Percentiles rank a stretch among this genome's conserved stretches.
phyloP scores from a whole-genome alignment of 192 early-diverging fungal genomes.

The Phlyctochytrium arcticum region DNA sequence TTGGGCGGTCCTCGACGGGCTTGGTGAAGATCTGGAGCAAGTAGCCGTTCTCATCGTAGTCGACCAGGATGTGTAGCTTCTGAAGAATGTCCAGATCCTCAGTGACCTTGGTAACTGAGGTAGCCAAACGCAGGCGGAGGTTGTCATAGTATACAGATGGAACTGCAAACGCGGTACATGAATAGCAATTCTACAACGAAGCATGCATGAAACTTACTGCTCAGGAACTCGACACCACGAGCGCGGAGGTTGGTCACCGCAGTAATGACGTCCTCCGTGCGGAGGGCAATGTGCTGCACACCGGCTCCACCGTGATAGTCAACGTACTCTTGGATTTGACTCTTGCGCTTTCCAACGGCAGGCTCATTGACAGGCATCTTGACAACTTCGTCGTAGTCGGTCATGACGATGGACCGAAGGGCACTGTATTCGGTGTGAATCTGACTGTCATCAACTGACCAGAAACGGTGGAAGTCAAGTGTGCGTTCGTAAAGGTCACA shows the following conservation, averaged over 20 bases:
- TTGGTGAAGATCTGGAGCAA: constrained; percentile 87
- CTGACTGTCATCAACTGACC: constrained; percentile 96
- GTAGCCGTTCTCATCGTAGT: constrained; percentile 96
- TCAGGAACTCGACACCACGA: constrained; percentile 87
- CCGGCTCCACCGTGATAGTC: constrained; percentile 71
- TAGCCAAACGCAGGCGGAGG: constrained; percentile 67
- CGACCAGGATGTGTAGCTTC: constrained; percentile 85
- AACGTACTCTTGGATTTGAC: constrained; percentile 92
- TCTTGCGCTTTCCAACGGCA: constrained; percentile 86
- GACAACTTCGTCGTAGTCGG: constrained; percentile 82
- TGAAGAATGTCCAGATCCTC: constrained; percentile 83
- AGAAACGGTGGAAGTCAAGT: constrained; percentile 98
- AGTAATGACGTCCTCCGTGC: constrained; percentile 81
- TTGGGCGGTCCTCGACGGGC: constrained; percentile 92
- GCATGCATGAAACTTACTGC: constrained; percentile 23
- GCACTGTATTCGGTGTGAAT: constrained; percentile 95
- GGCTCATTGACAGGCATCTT: constrained; percentile 99
- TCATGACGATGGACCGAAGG: constrained; percentile 93
- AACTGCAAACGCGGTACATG: constrained; percentile 27
- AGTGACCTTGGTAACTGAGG: constrained; percentile 65
- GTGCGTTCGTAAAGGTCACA: constrained; percentile 85
- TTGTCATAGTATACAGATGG: constrained; percentile 86
- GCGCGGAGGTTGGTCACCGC: constrained; percentile 75
- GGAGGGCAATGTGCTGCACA: constrained; percentile 85
- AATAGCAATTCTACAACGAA: not conserved